Evolutionary conservation across 768 basidiomycete species (phyloP), one percentile per base, ranked within the genome.

Genomic region (Boletellus emodensis): DNA sequence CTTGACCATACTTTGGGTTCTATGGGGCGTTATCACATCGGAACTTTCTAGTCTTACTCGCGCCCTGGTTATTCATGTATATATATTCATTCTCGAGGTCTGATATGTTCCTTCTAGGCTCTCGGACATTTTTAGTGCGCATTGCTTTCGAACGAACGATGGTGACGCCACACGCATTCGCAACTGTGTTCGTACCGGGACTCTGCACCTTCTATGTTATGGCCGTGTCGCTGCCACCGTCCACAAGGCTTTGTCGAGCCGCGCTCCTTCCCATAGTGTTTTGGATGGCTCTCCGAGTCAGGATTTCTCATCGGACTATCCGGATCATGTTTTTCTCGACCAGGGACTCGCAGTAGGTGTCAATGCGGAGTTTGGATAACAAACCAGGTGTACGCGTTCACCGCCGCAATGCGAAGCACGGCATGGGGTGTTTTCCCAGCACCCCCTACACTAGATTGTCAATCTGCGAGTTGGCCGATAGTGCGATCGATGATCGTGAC

Each of bases 171-270:
- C 40, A 65, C 68, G 22, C 72, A 72, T 56, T 57, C 61, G 32
- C 46, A n/a, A 67, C 68, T 10, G 64, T 71, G 43, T 52, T 81
- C 32, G 24, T 76, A 14, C 79, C 78, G 1, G 62, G 73, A 14
- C 18, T 78, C 1, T 48, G 76, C 20, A 68, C 68, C 51, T 81
- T 77, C 63, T 81, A 78, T 67, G 64, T 58, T 11, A 77, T 78
- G 47, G 82, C 82, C 12, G 61, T 80, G 32, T 71, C 84, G 43
- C 77, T 82, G 8, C 68, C 75, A 13, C 77, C 77, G 0, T 64
- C 63, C 32, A 80, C 81, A 1, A 63, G 66, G 40, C 41, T 65
- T 4, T 61, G 75, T 49, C 76, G 80, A 40, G 51, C 73, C 30
- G 74, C 76, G 11, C 53, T 83, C 33, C 70, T 83, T 24, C 80